phyloP scores from a whole-genome alignment of 352 stramenopile genomes.

The Pythium phragmiticola region DNA sequence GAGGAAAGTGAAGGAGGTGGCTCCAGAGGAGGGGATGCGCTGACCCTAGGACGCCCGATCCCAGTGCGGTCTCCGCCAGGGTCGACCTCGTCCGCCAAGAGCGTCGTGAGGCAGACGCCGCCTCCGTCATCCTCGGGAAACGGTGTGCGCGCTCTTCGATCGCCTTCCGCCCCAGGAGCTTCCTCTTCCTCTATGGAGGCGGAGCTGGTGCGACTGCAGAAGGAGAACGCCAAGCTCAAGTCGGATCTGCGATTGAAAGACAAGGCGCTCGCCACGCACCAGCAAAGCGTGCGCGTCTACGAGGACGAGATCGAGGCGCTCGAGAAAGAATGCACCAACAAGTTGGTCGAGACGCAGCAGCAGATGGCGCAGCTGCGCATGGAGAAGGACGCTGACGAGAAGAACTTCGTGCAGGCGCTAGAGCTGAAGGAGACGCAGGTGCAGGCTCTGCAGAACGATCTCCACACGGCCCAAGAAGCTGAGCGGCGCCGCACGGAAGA shows the following conservation, averaged over 20 bases:
- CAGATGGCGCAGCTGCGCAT: slow-evolving; percentile 48
- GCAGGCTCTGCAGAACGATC: slow-evolving; percentile 44
- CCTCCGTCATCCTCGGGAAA: slow-evolving; percentile 21
- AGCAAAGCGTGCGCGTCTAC: slow-evolving; percentile 62
- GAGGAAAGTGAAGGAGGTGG: not conserved
- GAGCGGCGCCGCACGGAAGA: slow-evolving; percentile 37
- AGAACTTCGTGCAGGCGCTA: slow-evolving; percentile 69
- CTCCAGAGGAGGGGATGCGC: not conserved
- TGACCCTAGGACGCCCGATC: not conserved
- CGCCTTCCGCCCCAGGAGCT: slow-evolving; percentile 4
- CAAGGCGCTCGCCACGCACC: slow-evolving; percentile 47
- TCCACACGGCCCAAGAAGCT: slow-evolving; percentile 37
- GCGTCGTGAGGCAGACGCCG: slow-evolving; percentile 17
- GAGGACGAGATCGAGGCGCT: slow-evolving; percentile 80
- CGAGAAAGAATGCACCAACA: slow-evolving; percentile 69
- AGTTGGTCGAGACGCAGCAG: slow-evolving; percentile 59
- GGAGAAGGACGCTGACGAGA: slow-evolving; percentile 67
- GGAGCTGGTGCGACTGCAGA: slow-evolving; percentile 32
- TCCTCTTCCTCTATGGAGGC: slow-evolving; percentile 10
- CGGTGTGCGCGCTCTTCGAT: not conserved
- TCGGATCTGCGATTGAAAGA: slow-evolving; percentile 62
- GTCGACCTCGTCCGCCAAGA: slow-evolving; percentile 17
- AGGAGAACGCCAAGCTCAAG: slow-evolving; percentile 54
- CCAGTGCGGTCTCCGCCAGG: slow-evolving; percentile 16
- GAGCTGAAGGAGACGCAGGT: slow-evolving; percentile 72